Percentiles rank a stretch among this genome's conserved stretches.
Conservation (phyloP, 306 rosid species). For the Glycyrrhiza uralensis region DNA sequence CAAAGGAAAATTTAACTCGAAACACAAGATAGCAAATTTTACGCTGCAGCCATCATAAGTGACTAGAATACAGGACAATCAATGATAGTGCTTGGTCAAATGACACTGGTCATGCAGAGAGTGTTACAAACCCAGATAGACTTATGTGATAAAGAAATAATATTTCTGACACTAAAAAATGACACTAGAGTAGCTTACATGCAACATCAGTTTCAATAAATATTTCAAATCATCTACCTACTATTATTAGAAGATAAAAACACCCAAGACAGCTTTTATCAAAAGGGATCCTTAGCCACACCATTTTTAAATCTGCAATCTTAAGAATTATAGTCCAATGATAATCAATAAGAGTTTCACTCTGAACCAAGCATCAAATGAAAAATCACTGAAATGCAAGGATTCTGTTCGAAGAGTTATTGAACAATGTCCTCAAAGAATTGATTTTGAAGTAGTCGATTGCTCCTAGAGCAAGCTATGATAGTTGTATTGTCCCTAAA, state of each 20-base stretch:
- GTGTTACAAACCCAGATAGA: not conserved
- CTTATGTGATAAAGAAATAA: not conserved
- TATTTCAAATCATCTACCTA: not conserved
- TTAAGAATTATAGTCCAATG: slow-evolving; percentile 3
- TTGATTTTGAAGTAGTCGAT: not conserved
- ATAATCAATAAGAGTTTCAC: not conserved
- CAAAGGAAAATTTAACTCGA: not conserved
- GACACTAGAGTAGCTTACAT: not conserved
- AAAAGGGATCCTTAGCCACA: slow-evolving; percentile 9
- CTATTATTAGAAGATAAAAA: not conserved
- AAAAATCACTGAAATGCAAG: not conserved
- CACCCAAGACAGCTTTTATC: not conserved
- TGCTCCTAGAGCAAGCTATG: slow-evolving; percentile 7
- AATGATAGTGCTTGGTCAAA: not conserved
- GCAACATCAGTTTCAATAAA: not conserved
- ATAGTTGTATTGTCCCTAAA: not conserved
- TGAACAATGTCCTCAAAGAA: not conserved
- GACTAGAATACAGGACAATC: slow-evolving; percentile 11
- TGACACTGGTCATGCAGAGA: not conserved
- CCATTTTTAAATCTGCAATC: not conserved
- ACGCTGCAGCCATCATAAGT: not conserved
- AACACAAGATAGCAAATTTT: slow-evolving; percentile 1
- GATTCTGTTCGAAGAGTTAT: not conserved
- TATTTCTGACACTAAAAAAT: not conserved
- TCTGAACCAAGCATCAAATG: slow-evolving; percentile 16